phyloP scores from a whole-genome alignment of 2,329 filamentous ascomycete genomes.

The Penicillium vulpinum region DNA sequence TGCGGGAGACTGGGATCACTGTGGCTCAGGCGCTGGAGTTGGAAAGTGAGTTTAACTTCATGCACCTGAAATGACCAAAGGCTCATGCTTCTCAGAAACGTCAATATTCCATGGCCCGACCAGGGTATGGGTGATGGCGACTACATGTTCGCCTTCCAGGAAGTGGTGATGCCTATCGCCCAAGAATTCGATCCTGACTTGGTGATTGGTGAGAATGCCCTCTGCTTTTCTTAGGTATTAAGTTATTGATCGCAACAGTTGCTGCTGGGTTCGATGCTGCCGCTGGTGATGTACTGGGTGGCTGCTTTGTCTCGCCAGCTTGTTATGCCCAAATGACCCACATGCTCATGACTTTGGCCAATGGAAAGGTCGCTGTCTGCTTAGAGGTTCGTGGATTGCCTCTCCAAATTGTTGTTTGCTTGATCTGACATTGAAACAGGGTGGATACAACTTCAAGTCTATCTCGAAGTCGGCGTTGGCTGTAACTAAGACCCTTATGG shows the following conservation, averaged over 20 bases:
- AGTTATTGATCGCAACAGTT: conserved; percentile 49
- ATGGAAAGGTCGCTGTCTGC: conserved; percentile 87
- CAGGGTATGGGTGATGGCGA: conserved; percentile 90
- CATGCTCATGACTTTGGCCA: conserved; percentile 94
- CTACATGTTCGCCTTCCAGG: conserved; percentile 94
- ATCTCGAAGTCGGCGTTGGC: conserved; percentile 91
- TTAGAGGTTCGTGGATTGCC: conserved; percentile 59
- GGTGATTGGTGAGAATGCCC: conserved; percentile 65
- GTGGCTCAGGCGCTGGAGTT: conserved; percentile 57
- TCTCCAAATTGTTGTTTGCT: neutral
- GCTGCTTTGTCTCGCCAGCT: conserved; percentile 84
- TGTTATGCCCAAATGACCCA: conserved; percentile 99
- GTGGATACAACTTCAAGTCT: conserved; percentile 89
- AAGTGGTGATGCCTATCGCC: conserved; percentile 94
- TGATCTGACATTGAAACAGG: conserved; percentile 42
- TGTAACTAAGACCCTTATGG: conserved; percentile 91
- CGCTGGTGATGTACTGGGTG: conserved; percentile 86
- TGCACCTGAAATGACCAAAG: neutral
- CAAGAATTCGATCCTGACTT: conserved; percentile 91
- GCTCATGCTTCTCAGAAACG: conserved; percentile 49
- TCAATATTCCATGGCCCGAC: conserved; percentile 68
- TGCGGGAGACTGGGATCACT: conserved; percentile 61
- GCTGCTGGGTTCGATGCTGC: conserved; percentile 96
- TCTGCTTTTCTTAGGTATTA: neutral
- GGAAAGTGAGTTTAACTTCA: conserved; percentile 50